Conservation (phyloP, 306 rosid genomes). For the Gillenia trifoliata region DNA sequence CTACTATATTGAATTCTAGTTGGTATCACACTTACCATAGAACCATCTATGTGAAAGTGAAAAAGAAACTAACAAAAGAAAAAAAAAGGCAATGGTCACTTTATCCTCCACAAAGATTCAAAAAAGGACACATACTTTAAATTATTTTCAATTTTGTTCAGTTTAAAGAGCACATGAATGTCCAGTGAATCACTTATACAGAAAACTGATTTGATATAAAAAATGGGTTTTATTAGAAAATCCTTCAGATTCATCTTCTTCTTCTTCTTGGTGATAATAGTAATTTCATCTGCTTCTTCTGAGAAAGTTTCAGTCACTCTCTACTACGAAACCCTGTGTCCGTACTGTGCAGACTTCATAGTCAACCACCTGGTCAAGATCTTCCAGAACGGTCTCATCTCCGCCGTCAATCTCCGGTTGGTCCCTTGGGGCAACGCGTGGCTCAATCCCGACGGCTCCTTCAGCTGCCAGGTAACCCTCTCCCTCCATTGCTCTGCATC, state of each 20-base stretch:
- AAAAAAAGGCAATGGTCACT: background rate
- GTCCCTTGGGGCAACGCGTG: constrained; percentile 89
- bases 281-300: background rate
- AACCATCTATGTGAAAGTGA: no score
- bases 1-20: background rate
- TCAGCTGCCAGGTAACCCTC: constrained; percentile 56
- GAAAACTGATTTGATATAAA: background rate
- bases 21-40: background rate
- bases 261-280: background rate
- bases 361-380: constrained; percentile 57
- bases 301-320: constrained; percentile 54
- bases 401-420: constrained; percentile 67
- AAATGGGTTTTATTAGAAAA: background rate
- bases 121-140: no score
- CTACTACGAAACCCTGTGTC: constrained; percentile 80
- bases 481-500: background rate
- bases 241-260: background rate
- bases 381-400: constrained; percentile 67
- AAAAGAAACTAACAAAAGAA: no score
- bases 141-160: no score
- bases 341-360: constrained; percentile 80
- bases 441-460: constrained; percentile 45
- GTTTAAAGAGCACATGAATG: background rate
- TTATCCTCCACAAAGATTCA: no score
- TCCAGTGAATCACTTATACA: background rate